These are phyloP conservation scores for Aspergillus sclerotialis DNA, from an alignment of 2,329 filamentous ascomycete genomes.

Conservation along the genomic window DNA sequence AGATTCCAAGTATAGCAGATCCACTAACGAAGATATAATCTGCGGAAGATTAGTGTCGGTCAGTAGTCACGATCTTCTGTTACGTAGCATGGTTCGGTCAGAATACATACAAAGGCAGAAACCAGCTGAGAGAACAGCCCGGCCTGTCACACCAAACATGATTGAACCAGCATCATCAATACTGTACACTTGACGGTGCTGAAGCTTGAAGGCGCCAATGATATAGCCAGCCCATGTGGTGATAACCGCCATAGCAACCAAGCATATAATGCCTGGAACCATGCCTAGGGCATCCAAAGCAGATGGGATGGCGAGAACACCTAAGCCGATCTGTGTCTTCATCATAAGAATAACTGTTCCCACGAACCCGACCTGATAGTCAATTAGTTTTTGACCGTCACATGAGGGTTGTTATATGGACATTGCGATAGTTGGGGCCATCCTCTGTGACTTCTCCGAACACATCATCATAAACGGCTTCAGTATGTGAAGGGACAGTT, in stretches of 20 bases:
- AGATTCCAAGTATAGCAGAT: conserved; percentile 35
- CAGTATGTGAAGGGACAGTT: not conserved
- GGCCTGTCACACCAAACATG: conserved; percentile 46
- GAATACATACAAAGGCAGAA: conserved; percentile 7
- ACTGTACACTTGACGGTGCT: conserved; percentile 48
- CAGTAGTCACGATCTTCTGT: no score
- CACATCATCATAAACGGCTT: conserved; percentile 21
- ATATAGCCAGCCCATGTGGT: conserved; percentile 44
- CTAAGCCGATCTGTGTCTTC: conserved; percentile 39
- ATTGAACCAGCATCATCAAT: conserved; percentile 51
- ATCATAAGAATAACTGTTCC: conserved; percentile 39
- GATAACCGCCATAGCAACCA: conserved; percentile 34
- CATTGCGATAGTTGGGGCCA: conserved; percentile 25
- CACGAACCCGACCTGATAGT: conserved; percentile 34
- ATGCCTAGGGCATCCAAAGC: conserved; percentile 41
- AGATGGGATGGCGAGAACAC: conserved; percentile 41
- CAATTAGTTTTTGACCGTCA: not conserved
- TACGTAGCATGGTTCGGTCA: no score
- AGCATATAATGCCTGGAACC: conserved; percentile 40
- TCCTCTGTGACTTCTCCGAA: conserved; percentile 26
- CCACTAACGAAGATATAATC: conserved; percentile 32
- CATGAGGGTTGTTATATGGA: conserved; percentile 1
- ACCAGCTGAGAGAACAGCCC: conserved; percentile 37
- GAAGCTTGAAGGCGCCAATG: conserved; percentile 43
- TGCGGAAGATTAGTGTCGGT: no score